Evolutionary conservation across 2,329 filamentous ascomycete species (phyloP).

Genomic region (Xylariomycetidae sp.): DNA sequence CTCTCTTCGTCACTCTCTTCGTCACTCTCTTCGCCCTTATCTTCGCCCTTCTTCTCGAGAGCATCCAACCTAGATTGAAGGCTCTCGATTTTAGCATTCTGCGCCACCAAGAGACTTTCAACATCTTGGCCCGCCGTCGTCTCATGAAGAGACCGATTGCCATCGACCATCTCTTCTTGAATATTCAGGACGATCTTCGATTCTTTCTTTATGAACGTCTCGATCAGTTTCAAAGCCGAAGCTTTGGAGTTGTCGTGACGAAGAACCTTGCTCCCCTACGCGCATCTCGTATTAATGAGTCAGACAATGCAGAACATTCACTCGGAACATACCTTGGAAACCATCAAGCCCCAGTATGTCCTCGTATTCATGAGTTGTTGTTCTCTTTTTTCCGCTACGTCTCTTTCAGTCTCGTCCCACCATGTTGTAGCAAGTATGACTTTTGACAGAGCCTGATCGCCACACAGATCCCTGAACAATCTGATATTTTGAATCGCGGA

Average conservation of each 20-base stretch:
- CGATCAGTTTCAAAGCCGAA: slow-evolving; percentile 2
- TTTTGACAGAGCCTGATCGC: slow-evolving; percentile 2
- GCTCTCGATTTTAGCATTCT: not conserved
- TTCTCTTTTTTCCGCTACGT: slow-evolving; percentile 2
- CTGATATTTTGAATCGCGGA: slow-evolving; percentile 4
- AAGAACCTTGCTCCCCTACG: slow-evolving; percentile 4
- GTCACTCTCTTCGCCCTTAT: not conserved
- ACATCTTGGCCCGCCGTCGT: slow-evolving; percentile 3
- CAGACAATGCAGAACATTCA: not conserved
- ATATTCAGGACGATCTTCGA: slow-evolving; percentile 2
- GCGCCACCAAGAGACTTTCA: not conserved
- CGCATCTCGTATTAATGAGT: not conserved
- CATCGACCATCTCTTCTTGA: slow-evolving; percentile 3
- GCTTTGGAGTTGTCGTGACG: slow-evolving; percentile 4
- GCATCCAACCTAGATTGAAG: not conserved
- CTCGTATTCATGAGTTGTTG: slow-evolving; percentile 2
- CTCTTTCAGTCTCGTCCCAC: slow-evolving; percentile 15
- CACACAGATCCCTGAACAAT: slow-evolving; percentile 8
- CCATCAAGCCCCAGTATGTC: slow-evolving; percentile 5
- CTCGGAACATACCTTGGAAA: slow-evolving; percentile 1
- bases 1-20: not conserved
- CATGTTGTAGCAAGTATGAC: slow-evolving; percentile 8
- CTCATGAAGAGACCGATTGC: not conserved
- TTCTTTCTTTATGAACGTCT: slow-evolving; percentile 1
- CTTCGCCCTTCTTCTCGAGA: not conserved